These are phyloP conservation scores for Hsuehochloa calcarea DNA, from an alignment of 176 grass and related monocot genomes.

Conservation along the genomic window DNA sequence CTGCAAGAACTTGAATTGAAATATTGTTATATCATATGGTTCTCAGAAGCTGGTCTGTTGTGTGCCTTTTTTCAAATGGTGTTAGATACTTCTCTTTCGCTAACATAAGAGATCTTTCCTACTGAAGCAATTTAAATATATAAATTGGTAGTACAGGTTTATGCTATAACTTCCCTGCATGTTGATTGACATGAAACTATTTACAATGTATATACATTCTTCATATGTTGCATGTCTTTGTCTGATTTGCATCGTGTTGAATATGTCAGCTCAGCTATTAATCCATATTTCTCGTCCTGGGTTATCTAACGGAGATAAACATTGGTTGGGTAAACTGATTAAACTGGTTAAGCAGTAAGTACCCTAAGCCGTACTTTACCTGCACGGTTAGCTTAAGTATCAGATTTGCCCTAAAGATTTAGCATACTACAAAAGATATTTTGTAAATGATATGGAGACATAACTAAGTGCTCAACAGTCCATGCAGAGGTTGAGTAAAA, in stretches of 20 bases:
- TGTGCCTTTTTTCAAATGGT: background rate
- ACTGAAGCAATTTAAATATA: background rate
- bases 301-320: background rate
- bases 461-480: background rate
- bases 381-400: background rate
- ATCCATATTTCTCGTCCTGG: background rate
- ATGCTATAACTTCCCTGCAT: background rate
- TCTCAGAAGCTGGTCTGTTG: background rate
- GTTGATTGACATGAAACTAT: background rate
- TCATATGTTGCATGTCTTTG: background rate
- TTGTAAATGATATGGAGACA: background rate
- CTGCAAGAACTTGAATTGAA: conserved; percentile 7
- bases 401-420: background rate
- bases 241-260: background rate
- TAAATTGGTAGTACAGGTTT: background rate
- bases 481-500: background rate
- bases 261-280: background rate
- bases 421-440: background rate
- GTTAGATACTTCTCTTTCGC: background rate
- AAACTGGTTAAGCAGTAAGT: background rate
- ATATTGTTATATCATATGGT: background rate
- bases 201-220: background rate
- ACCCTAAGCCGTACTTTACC: background rate
- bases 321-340: background rate
- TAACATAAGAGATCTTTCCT: background rate